Evolutionary conservation across 139 green algal genomes (phyloP), one percentile per base, ranked within the genome.

Genomic region (Microglena sp.): DNA sequence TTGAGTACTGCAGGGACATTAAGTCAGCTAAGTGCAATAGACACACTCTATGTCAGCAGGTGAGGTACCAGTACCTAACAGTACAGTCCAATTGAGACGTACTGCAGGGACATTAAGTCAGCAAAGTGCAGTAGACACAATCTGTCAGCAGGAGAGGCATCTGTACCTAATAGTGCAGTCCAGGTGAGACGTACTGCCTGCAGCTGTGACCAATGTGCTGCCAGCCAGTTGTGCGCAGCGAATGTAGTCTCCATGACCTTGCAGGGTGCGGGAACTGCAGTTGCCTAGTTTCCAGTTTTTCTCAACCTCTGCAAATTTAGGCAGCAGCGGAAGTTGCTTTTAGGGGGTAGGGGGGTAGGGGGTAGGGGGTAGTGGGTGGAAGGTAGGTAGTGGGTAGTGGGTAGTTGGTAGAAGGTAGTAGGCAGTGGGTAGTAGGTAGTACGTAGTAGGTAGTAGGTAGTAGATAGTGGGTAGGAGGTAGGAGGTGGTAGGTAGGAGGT

Each of bases 81-180:
- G 53, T 22, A 6, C 53, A 60, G 7, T 28, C 18, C 15, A n/a
- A n/a, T n/a, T n/a, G n/a, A n/a, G 53, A 6, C 21, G 5, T 36
- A 45, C 24, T 34, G 30, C 29, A 36, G 30, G 33, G 5, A 5
- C 29, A 28, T 50, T 45, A 60, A 28, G 15, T 26, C 27, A 7
- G 15, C 7, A 60, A 8, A 15, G 24, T 26, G 21, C 31, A 26
- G 53, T 8, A 64, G 3, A 57, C 34, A 40, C 31, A 54, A 4
- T 21, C 32, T 6, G 24, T 6, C 22, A 8, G 6, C 32, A 22
- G 11, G 33, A 5, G 31, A n/a, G 5, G 18, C 33, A 7, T 11
- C 28, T 29, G 26, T 32, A 69, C 62, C 62, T 60, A 21, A 69
- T 69, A 2, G 35, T 62, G 45, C 62, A 69, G 45, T 69, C 62